These are phyloP conservation scores for Phytopythium chamaehyphon DNA, from an alignment of 352 stramenopile species.

Conservation along the genomic window DNA sequence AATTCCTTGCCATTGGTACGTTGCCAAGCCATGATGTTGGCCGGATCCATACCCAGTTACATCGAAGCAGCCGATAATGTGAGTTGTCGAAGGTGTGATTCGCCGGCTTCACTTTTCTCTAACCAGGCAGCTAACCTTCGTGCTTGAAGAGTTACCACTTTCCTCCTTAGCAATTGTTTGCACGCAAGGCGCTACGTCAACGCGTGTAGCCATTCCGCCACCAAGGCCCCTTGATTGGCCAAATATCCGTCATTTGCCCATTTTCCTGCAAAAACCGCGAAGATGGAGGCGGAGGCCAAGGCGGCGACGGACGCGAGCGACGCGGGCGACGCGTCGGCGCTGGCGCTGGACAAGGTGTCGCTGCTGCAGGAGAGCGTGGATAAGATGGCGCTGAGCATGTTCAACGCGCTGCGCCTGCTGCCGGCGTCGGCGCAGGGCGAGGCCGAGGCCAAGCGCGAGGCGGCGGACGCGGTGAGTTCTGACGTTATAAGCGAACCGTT, in stretches of 20 bases:
- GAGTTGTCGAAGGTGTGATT: no score
- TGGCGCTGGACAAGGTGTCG: constrained; percentile 72
- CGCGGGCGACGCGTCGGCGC: constrained; percentile 7
- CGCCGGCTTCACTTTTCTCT: constrained; percentile 16
- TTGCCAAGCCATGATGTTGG: no score
- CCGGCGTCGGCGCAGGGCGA: constrained; percentile 47
- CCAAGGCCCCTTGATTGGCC: no score
- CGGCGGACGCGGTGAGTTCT: constrained; percentile 36
- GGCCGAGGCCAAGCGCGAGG: constrained; percentile 33
- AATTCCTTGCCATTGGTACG: no score
- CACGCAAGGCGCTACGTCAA: no score
- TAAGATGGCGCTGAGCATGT: constrained; percentile 86
- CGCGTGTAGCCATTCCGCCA: no score
- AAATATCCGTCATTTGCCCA: no score
- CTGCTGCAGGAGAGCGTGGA: constrained; percentile 83
- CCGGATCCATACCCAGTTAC: no score
- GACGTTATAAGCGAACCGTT: no score
- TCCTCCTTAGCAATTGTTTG: no score
- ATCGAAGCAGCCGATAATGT: no score
- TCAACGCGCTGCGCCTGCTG: constrained; percentile 79
- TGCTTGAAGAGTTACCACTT: no score
- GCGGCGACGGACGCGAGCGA: constrained; percentile 24
- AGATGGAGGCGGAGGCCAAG: constrained; percentile 13
- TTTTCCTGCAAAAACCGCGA: constrained; percentile 1
- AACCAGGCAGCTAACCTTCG: constrained; percentile 26